phyloP scores from a whole-genome alignment of 176 grass and related monocot species.

The Cymbopogon citratus region DNA sequence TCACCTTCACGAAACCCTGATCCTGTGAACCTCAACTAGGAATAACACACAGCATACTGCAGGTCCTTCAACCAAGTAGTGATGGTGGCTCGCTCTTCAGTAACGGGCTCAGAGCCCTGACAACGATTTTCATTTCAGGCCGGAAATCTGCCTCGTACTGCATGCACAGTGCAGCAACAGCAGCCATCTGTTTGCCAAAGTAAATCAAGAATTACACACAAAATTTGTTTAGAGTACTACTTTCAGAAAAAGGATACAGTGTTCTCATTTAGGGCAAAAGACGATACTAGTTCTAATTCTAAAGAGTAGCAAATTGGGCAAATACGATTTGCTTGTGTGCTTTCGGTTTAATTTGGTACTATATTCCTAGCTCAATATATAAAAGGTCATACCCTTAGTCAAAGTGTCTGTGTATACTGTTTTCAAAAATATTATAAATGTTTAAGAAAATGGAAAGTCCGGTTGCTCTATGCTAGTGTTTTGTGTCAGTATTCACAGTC shows the following conservation, averaged over 20 bases:
- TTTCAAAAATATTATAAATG: background rate
- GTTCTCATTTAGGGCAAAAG: background rate
- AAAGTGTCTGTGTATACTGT: background rate
- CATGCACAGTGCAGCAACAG: conserved; percentile 35
- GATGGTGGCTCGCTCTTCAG: background rate
- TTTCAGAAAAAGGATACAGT: background rate
- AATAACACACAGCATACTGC: background rate
- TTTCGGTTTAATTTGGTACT: no score
- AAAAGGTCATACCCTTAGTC: background rate
- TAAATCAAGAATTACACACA: background rate
- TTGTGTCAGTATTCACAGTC: no score
- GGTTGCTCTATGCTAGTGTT: background rate
- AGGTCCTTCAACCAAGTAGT: background rate
- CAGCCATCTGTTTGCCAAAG: conserved; percentile 34
- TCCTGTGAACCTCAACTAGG: background rate
- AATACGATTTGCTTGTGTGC: background rate
- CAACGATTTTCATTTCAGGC: conserved; percentile 51
- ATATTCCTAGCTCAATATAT: background rate
- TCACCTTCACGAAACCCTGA: background rate
- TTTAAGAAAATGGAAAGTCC: background rate
- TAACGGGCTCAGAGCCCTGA: conserved; percentile 34
- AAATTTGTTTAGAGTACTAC: background rate
- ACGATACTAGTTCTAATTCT: background rate
- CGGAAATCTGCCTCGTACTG: conserved; percentile 33
- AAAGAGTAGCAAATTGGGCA: background rate